A percentile compares a stretch with the other conserved stretches of the same genome.
Conservation (phyloP, 768 basidiomycete species). For the Asterophora parasitica region DNA sequence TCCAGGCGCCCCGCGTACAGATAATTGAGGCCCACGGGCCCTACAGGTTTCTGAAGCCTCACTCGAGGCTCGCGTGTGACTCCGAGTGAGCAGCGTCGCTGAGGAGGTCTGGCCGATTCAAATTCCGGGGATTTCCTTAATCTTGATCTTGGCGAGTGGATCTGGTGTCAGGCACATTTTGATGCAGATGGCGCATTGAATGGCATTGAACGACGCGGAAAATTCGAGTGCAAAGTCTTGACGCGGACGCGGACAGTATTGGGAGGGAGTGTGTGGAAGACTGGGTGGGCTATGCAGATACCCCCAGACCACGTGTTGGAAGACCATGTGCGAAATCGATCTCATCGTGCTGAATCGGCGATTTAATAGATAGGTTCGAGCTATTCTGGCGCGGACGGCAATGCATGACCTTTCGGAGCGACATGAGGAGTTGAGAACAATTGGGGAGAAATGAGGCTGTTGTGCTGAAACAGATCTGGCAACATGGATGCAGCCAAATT, state of each 20-base stretch:
- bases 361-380: conserved; percentile 1
- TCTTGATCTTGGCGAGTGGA: conserved; percentile 10
- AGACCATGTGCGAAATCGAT: conserved; percentile 18
- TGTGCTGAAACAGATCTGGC: conserved; percentile 24
- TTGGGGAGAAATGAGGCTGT: conserved; percentile 1
- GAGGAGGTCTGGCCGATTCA: conserved; percentile 2
- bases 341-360: conserved; percentile 19
- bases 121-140: conserved; percentile 1
- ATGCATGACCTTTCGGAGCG: neutral
- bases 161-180: conserved; percentile 13
- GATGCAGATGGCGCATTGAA: neutral
- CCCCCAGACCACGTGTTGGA: conserved; percentile 10
- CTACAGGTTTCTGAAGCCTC: neutral
- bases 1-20: neutral
- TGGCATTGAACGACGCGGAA: neutral
- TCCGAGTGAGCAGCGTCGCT: neutral
- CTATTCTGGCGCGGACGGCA: neutral
- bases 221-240: neutral
- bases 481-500: conserved; percentile 17
- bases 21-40: too few species aligned
- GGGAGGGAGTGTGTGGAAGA: neutral
- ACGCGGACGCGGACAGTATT: neutral
- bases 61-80: too few species aligned
- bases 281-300: conserved; percentile 8
- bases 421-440: conserved; percentile 7